Percentiles rank a stretch among this genome's conserved stretches.
Evolutionary conservation across 805 yeast species (phyloP).

Genomic region (Metschnikowia sp.): DNA sequence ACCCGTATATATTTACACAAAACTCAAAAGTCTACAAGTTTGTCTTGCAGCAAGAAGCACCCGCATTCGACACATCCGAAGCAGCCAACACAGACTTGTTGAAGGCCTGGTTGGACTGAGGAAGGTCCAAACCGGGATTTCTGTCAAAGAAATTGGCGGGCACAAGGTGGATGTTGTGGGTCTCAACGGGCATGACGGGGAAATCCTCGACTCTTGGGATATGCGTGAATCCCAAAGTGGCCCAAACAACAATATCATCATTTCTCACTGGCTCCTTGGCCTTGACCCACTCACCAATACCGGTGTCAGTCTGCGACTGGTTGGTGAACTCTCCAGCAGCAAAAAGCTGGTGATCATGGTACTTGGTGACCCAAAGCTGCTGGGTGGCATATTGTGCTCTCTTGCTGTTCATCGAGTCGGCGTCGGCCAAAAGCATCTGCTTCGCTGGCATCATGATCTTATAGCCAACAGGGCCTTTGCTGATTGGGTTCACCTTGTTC

Average conservation of each 20-base stretch:
- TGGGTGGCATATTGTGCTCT: conserved; percentile 76
- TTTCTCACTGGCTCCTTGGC: conserved; percentile 67
- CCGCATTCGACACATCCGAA: conserved; percentile 19
- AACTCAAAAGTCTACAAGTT: conserved; percentile 21
- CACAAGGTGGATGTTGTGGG: conserved; percentile 57
- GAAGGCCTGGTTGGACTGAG: conserved; percentile 63
- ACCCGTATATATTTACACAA: not conserved
- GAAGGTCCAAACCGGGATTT: conserved; percentile 77
- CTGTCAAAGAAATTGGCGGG: conserved; percentile 75
- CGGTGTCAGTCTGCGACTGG: conserved; percentile 69
- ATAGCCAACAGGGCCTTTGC: conserved; percentile 73
- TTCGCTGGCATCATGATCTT: conserved; percentile 71
- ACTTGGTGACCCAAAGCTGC: conserved; percentile 80
- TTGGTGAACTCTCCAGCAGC: conserved; percentile 88
- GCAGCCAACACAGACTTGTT: conserved; percentile 55
- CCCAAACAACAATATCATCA: conserved; percentile 76
- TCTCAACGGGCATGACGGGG: conserved; percentile 89
- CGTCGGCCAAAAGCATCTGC: conserved; percentile 69
- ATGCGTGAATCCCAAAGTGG: conserved; percentile 77
- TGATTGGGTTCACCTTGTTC: conserved; percentile 62
- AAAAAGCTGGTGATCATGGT: conserved; percentile 64
- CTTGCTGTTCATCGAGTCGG: conserved; percentile 59
- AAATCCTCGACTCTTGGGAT: conserved; percentile 81
- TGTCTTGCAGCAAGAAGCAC: conserved; percentile 33
- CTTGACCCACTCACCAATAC: conserved; percentile 68